Evolutionary conservation across 129 eudicot genomes (phyloP), one percentile per base, ranked within the genome.

Genomic region (Chrysanthemum seticuspe): DNA sequence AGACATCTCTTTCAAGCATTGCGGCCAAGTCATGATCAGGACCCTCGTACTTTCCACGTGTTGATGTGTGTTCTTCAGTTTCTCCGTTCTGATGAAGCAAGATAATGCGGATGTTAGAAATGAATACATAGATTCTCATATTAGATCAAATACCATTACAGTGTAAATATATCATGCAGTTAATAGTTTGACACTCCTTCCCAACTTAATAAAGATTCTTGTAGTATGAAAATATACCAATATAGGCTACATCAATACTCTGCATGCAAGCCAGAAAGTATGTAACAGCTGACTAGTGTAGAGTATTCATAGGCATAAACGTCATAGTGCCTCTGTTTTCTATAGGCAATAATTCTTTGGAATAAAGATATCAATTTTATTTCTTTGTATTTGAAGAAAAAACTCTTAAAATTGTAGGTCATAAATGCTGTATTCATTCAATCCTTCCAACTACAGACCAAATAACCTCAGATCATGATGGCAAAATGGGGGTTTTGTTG

Each of bases 21-120:
- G 91, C 99, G 67, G 99, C 99, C 89, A 95, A 80, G 82, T 95
- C 99, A 29, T 74, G 83, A 83, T 95, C 99, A 68, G 99, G 99
- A 65, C 99, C 99, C 81, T 95, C 99, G 60, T 95, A 95, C 82
- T 81, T 89, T 13, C 87, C 91, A 16, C 85, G 83, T 78, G 91
- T 95, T 68, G 91, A 78, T 75, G 91, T 95, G 19, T 97, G 97
- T 52, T 95, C 99, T 81, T 90, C 99, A 83, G 81, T 21, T 70
- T 95, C 99, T 68, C 87, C 89, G 83, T 78, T 85, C 96, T 95
- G 80, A 65, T 40, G 68, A 79, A 77, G 21, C 66, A 73, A 65
- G 47, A 18, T 40, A 60, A 58, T 19, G 44, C 21, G 47, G 11
- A 31, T 29, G 13, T 31, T 0, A 61, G 31, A 16, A 68, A 12